These are phyloP conservation scores for Dactylellina sp. DNA, from an alignment of 2,329 filamentous ascomycete genomes.

Conservation along the genomic window DNA sequence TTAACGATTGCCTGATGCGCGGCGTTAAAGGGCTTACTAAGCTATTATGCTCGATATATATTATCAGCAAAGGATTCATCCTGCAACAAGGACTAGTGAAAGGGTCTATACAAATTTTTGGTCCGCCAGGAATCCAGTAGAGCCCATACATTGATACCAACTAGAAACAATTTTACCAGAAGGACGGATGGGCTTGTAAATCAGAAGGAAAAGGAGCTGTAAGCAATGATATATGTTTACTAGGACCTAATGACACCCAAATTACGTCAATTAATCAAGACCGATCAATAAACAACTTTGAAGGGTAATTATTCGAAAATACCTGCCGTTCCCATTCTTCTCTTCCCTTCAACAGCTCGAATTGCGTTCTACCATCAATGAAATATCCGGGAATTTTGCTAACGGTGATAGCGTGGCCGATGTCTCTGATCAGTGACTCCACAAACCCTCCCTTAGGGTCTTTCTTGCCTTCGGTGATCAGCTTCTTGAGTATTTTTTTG, in stretches of 20 bases:
- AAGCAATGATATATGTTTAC: constrained; percentile 79
- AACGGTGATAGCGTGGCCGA: constrained; percentile 22
- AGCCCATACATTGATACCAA: constrained; percentile 81
- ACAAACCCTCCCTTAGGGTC: constrained; percentile 30
- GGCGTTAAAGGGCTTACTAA: constrained; percentile 55
- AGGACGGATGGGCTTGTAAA: constrained; percentile 72
- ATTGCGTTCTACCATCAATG: constrained; percentile 11
- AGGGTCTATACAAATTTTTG: constrained; percentile 52
- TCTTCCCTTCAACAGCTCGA: constrained; percentile 16
- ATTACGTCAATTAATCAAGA: too few relatives aligned
- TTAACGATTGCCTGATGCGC: constrained; percentile 57
- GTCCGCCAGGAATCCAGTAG: constrained; percentile 73
- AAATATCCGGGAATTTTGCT: constrained; percentile 31
- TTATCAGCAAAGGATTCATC: constrained; percentile 7
- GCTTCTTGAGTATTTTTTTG: constrained; percentile 38
- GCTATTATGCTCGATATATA: constrained; percentile 22
- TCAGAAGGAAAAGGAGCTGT: constrained; percentile 77
- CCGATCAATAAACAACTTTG: too few relatives aligned
- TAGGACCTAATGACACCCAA: constrained; percentile 62
- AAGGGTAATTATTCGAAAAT: neutral
- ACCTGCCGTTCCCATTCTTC: constrained; percentile 48
- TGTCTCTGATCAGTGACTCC: constrained; percentile 38
- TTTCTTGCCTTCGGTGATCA: constrained; percentile 32
- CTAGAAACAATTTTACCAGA: constrained; percentile 72
- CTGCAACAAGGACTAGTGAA: neutral